A percentile compares a stretch with the other conserved stretches of the same genome.
These are phyloP conservation scores for Arabidopsis thaliana DNA, from an alignment of 345 rosid species.

Conservation along the genomic window TAIR10.1 NC_003076.8:4533001-4533500, in stretches of 20 bases:
- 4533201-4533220: conserved; percentile 36
- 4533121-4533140: conserved; percentile 33
- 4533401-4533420: not conserved
- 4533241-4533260: not conserved
- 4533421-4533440: not conserved
- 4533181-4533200: conserved; percentile 48
- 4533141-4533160: conserved; percentile 31
- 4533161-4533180: not conserved
- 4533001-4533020: conserved; percentile 23
- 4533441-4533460: not conserved
- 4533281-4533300: conserved; percentile 43
- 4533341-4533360: conserved; percentile 13
- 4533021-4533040: conserved; percentile 41
- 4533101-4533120: conserved; percentile 28
- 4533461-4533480: not conserved
- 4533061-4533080: conserved; percentile 26
- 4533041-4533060: conserved; percentile 42
- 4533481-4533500: conserved; percentile 18
- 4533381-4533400: not conserved
- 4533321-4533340: conserved; percentile 40
- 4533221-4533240: conserved; percentile 10
- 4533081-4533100: conserved; percentile 45
- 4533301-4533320: not conserved
- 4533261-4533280: not conserved
- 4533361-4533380: conserved; percentile 38